Percentiles rank a stretch among this genome's conserved stretches.
Conservation (phyloP, 352 stramenopile species). For the Thraustochytrium striatum region DNA sequence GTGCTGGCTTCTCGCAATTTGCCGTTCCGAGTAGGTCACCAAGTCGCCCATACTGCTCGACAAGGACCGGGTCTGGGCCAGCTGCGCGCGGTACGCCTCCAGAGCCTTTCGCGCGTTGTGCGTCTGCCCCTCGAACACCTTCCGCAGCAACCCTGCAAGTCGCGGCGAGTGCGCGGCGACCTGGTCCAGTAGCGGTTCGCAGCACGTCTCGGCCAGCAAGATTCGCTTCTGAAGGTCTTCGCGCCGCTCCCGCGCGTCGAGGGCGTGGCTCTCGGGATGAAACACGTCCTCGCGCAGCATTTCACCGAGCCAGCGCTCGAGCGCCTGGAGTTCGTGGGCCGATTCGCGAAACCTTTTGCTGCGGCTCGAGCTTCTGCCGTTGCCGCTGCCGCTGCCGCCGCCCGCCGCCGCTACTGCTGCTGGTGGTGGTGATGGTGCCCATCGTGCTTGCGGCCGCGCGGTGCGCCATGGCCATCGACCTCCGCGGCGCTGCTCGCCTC, state of each 20-base stretch:
- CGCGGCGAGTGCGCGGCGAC: not conserved
- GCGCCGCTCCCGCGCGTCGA: not conserved
- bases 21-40: constrained; percentile 20
- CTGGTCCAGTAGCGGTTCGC: constrained; percentile 25
- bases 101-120: not conserved
- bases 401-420: not conserved
- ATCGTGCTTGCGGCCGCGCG: no score
- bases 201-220: not conserved
- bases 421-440: no score
- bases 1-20: not conserved
- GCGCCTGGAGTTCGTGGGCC: constrained; percentile 38
- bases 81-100: not conserved
- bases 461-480: no score
- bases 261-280: not conserved
- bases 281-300: constrained; percentile 35
- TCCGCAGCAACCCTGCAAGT: not conserved
- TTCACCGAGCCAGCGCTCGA: constrained; percentile 40
- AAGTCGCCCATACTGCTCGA: constrained; percentile 12
- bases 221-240: constrained; percentile 13
- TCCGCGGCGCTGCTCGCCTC: no score
- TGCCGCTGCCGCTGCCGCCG: not conserved
- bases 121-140: not conserved
- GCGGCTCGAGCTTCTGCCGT: not conserved
- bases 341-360: not conserved
- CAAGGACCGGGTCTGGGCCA: not conserved